phyloP scores from a whole-genome alignment of 2,329 filamentous ascomycete genomes.

The Pochonia chlamydosporia region DNA sequence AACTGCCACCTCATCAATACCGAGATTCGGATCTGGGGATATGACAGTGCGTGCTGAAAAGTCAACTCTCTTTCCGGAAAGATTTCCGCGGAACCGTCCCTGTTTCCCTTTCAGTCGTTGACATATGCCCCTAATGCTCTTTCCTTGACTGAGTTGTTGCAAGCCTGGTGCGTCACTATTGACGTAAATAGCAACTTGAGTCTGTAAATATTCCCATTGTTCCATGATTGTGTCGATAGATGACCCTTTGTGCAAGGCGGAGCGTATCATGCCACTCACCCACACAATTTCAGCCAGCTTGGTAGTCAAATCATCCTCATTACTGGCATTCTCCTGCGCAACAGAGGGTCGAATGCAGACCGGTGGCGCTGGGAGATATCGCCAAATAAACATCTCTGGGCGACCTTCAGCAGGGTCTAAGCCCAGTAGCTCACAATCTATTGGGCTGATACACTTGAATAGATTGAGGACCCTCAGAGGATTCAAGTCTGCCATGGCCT shows the following conservation, averaged over 20 bases:
- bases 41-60: constrained; percentile 99
- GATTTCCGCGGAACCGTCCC: constrained; percentile 89
- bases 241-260: constrained; percentile 75
- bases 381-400: constrained; percentile 96
- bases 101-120: constrained; percentile 96
- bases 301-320: constrained; percentile 91
- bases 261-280: constrained; percentile 79
- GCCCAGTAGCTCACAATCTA: constrained; percentile 85
- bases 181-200: constrained; percentile 95
- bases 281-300: constrained; percentile 93
- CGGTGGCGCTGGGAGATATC: constrained; percentile 87
- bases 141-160: constrained; percentile 77
- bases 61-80: constrained; percentile 96
- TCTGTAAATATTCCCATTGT: constrained; percentile 92
- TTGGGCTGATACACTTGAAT: constrained; percentile 77
- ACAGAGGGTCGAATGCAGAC: constrained; percentile 92
- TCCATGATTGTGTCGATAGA: constrained; percentile 87
- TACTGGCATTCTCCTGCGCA: constrained; percentile 84
- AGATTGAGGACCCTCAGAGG: constrained; percentile 82
- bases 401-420: constrained; percentile 82
- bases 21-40: constrained; percentile 89
- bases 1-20: constrained; percentile 88
- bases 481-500: constrained; percentile 90
- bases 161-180: constrained; percentile 92
- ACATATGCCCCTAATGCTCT: constrained; percentile 86